Base-by-base conservation (phyloP, 768 basidiomycete species). In the Lyophyllum atratum region DNA sequence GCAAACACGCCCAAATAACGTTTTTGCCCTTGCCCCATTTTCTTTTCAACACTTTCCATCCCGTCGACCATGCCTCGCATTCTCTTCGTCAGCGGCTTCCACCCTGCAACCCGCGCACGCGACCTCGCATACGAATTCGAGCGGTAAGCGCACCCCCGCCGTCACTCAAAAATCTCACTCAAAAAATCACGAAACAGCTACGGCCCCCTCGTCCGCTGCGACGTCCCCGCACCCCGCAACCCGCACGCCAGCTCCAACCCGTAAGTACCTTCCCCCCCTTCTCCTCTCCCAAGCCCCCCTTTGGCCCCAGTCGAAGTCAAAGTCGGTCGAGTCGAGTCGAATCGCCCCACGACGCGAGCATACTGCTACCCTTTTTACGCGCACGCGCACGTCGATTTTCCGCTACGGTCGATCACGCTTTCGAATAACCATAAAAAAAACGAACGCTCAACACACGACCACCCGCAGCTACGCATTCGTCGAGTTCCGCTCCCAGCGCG, bases 91-190 rank as follows among this genome's bases (percentile, higher is more conserved):
- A 90, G 86, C 66, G 92, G 92, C 19, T 94, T 94, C 66, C 86
- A 91, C 63, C 87, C 89, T 4, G 73, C 83, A n/a, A 93, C 90
- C 3, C 85, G 91, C 22, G 92, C 93, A 9, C 81, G 87, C 52
- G 92, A 93, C 64, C 81, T 95, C 2, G 93, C 93, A 1, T 90
- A 76, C 64, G 92, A 93, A 70, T 94, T 95, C 64, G 93, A 95
- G 80, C 82, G 87, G 92, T 92, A 53, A 66, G 63, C 22, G 29
- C 21, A 10, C 25, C 12, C 28, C 21, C 53, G 26, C 44, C 51
- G 44, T 33, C 39, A 7, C 14, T 43, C 12, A 31, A 7, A 34
- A 34, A 28, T 49, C 34, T 19, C 40, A 34, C 19, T 7, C 4
- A 4, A 49, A n/a, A n/a, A n/a, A n/a, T 49, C 39, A 26, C 1